Base-by-base conservation (phyloP, 108 stramenopile genomes). In the Nannochloropsis gaditana region DNA sequence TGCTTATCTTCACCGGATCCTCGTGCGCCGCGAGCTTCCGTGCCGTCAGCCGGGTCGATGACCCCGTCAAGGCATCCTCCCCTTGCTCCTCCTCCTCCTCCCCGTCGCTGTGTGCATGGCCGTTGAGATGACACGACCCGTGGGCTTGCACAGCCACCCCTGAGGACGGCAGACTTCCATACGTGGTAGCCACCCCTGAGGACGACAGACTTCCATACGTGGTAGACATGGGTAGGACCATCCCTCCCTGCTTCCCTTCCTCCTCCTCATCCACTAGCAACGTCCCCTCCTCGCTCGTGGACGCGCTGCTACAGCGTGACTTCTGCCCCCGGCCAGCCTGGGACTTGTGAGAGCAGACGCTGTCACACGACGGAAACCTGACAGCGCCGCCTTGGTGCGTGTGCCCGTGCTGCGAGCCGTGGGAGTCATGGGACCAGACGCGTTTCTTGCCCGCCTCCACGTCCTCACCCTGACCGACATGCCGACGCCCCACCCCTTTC, bases 31-130 rank as follows among this genome's bases (percentile, higher is more conserved):
- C 21, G 81, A 41, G 19, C 85, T 43, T 59, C 80, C 84, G 80
- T 83, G 21, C 31, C 21, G 82, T 80, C 87, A 83, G 11, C 42
- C 84, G 42, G 91, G 92, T 17, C 82, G 85, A 80, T 92, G 85
- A 44, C 85, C 86, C 45, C 41, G 82, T 82, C 59, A 73, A 19
- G 31, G 31, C 31, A 31, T 85, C 90, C 43, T 92, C 84, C 41
- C 83, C 44, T 80, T 89, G 79, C 45, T 84, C 45, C 11, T 84
- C 82, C 50, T 91, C 80, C 11, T 80, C 82, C 50, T 90, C 44
- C 45, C 21, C 42, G 11, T 88, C 84, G 42, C 80, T 85, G 44
- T 92, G 85, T 87, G 90, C 88, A 41, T 85, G 79, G 9, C 80
- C 44, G 80, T 91, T 86, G 43, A 31, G 31, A 31, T 31, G 31